Percentiles rank a stretch among this genome's conserved stretches.
phyloP scores from a whole-genome alignment of 75 land plant genomes.

The Adiantum capillusveneris region DNA sequence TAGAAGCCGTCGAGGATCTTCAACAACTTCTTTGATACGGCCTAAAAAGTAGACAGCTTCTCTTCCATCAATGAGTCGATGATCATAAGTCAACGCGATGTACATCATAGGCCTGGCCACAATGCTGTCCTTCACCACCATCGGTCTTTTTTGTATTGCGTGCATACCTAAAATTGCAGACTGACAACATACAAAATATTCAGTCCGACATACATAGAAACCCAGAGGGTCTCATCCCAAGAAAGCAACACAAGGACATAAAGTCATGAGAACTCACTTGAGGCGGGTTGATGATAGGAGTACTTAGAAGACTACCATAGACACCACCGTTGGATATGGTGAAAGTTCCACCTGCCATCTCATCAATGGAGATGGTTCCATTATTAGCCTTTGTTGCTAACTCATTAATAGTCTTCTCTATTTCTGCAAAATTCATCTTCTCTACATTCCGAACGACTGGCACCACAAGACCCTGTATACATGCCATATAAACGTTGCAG shows the following conservation, averaged over 20 bases:
- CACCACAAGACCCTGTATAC: slow-evolving; percentile 97
- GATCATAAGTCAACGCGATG: slow-evolving; percentile 89
- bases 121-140: slow-evolving; percentile 63
- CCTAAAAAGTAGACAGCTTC: slow-evolving; percentile 94
- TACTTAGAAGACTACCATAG: slow-evolving; percentile 94
- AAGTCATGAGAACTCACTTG: slow-evolving; percentile 49
- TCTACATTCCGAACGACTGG: slow-evolving; percentile 88
- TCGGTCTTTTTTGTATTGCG: slow-evolving; percentile 58
- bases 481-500: background rate
- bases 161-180: slow-evolving; percentile 97
- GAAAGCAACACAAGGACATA: too few relatives aligned
- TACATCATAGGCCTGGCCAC: slow-evolving; percentile 96
- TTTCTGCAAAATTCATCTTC: slow-evolving; percentile 81
- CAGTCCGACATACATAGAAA: too few relatives aligned
- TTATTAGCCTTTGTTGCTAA: slow-evolving; percentile 89
- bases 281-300: slow-evolving; percentile 97
- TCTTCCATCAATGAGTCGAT: slow-evolving; percentile 92
- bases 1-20: slow-evolving; percentile 86
- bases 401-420: slow-evolving; percentile 74
- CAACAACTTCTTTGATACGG: slow-evolving; percentile 87
- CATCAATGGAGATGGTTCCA: slow-evolving; percentile 97
- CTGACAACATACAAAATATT: slow-evolving; percentile 41
- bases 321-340: slow-evolving; percentile 99
- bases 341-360: slow-evolving; percentile 99
- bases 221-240: too few relatives aligned